phyloP scores from a whole-genome alignment of 441 rosid genomes.

The Syzygium syzygioides region DNA sequence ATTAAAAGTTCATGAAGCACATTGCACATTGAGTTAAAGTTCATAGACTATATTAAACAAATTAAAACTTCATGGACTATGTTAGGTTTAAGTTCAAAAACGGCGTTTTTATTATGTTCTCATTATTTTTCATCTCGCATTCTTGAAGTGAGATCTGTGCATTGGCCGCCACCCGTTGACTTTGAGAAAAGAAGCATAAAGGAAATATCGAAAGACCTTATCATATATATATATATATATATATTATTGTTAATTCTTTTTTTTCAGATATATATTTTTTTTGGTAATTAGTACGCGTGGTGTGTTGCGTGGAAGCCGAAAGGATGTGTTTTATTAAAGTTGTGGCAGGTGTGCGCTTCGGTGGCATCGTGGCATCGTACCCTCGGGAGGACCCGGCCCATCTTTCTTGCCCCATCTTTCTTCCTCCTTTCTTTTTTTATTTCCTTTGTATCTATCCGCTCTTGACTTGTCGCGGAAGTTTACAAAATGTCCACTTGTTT shows the following conservation, averaged over 20 bases:
- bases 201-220: background rate
- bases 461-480: background rate
- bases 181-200: background rate
- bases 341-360: background rate
- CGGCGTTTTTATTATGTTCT: background rate
- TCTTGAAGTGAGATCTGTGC: background rate
- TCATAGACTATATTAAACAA: background rate
- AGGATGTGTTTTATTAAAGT: background rate
- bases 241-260: too few species aligned
- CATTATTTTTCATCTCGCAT: background rate
- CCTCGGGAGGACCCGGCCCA: too few species aligned
- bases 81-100: background rate
- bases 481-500: background rate
- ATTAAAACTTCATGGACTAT: too few species aligned
- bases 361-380: background rate
- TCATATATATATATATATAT: background rate
- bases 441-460: background rate
- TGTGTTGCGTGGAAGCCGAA: background rate
- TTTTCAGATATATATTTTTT: too few species aligned
- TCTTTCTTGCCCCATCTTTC: background rate
- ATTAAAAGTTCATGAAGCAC: background rate
- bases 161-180: background rate
- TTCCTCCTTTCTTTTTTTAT: background rate
- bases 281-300: background rate
- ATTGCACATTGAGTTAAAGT: background rate